Base-by-base conservation (phyloP, 208 protist species). In the Leptomonas seymouri region DNA sequence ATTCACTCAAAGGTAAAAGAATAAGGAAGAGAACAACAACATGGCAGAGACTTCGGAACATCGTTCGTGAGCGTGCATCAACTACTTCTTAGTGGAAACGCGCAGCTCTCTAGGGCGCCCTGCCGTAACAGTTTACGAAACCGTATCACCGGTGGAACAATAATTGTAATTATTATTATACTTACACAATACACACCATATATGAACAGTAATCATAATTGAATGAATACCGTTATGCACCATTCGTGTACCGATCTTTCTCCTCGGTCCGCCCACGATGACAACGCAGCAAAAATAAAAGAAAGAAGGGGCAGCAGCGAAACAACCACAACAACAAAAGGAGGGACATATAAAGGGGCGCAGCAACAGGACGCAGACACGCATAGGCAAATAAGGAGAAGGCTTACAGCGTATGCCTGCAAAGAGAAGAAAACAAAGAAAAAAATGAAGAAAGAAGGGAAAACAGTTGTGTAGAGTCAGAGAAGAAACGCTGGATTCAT, bases 171-270 rank as follows among this genome's bases (percentile, higher is more conserved):
- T n/a, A n/a, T n/a, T n/a, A n/a, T n/a, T n/a, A n/a, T n/a, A n/a
- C n/a, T n/a, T n/a, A n/a, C n/a, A n/a, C n/a, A n/a, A n/a, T n/a
- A n/a, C n/a, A n/a, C n/a, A n/a, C n/a, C n/a, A n/a, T n/a, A n/a
- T n/a, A n/a, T n/a, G n/a, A n/a, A n/a, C n/a, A n/a, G n/a, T n/a
- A n/a, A n/a, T n/a, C n/a, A n/a, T n/a, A n/a, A n/a, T n/a, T n/a
- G n/a, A n/a, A n/a, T n/a, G n/a, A n/a, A n/a, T 48, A 61, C 56
- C 46, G 31, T 49, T 61, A 39, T 3, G 41, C 56, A 61, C 41
- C 56, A 49, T 31, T 11, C 49, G 56, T 28, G 56, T 61, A 48
- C 49, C 46, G 28, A 16, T 5, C 18, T 49, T 45, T n/a, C 56
- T 48, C 56, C 30, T 20, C 21, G 7, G 21, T 12, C 54, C 23